These are phyloP conservation scores for Teunomyces pallodes DNA, from an alignment of 805 yeast genomes.

Conservation along the genomic window DNA sequence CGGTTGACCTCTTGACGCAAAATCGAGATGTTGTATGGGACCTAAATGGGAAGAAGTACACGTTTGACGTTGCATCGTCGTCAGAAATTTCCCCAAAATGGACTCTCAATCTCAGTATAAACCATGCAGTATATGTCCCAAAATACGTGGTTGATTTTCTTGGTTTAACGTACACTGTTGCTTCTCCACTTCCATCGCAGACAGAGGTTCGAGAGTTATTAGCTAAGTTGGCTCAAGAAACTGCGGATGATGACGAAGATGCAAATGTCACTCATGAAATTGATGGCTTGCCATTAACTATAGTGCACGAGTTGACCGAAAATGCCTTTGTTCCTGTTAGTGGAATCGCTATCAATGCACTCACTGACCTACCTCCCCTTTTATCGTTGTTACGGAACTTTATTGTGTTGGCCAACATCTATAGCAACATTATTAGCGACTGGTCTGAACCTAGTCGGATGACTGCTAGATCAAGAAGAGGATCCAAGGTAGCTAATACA, in stretches of 20 bases:
- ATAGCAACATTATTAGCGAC: slow-evolving; percentile 1
- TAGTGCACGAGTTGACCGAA: background rate
- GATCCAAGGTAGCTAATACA: slow-evolving; percentile 7
- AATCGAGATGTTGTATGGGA: slow-evolving; percentile 22
- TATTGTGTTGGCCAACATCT: slow-evolving; percentile 24
- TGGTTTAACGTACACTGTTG: slow-evolving; percentile 16
- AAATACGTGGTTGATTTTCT: slow-evolving; percentile 27
- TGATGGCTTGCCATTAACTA: background rate
- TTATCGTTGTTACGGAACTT: slow-evolving; percentile 33
- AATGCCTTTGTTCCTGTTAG: slow-evolving; percentile 19
- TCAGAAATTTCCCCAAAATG: slow-evolving; percentile 17
- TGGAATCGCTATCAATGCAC: slow-evolving; percentile 19
- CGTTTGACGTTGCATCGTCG: slow-evolving; percentile 15
- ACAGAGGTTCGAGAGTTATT: slow-evolving; percentile 2
- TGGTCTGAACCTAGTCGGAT: background rate
- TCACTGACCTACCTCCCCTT: slow-evolving; percentile 23
- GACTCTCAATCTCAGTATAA: slow-evolving; percentile 25
- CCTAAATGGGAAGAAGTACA: slow-evolving; percentile 13
- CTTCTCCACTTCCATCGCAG: background rate
- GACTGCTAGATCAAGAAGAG: slow-evolving; percentile 4
- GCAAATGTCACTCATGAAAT: slow-evolving; percentile 2
- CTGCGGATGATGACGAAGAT: background rate
- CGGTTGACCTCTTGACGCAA: slow-evolving; percentile 20
- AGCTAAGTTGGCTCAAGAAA: slow-evolving; percentile 8
- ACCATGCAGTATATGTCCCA: slow-evolving; percentile 27